Conservation (phyloP, 2,329 filamentous ascomycete genomes). For the Raffaelea ambrosiae region DNA sequence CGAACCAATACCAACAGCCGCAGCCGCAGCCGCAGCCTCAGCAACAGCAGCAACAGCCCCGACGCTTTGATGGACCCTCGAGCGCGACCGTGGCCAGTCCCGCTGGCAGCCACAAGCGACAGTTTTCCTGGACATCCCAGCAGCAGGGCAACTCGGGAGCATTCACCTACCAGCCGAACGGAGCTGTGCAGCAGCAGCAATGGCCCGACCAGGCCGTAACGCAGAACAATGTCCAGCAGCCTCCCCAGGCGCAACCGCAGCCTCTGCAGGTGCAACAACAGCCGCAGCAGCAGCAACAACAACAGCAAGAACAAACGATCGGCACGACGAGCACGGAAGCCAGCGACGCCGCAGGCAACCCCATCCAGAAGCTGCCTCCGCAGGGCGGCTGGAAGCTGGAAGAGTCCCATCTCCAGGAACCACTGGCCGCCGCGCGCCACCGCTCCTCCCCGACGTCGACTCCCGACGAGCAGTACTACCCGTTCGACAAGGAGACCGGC, state of each 20-base stretch:
- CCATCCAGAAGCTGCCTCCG: constrained; percentile 31
- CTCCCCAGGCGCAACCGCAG: constrained; percentile 3
- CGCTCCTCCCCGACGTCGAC: constrained; percentile 22
- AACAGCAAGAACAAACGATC: background rate
- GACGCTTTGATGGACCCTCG: too few relatives aligned
- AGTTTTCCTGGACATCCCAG: too few relatives aligned
- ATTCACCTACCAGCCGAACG: too few relatives aligned
- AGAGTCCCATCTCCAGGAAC: constrained; percentile 45
- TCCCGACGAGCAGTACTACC: constrained; percentile 20
- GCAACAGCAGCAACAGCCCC: background rate
- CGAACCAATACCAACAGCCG: constrained; percentile 1
- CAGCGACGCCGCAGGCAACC: constrained; percentile 17
- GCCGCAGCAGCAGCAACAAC: constrained; percentile 1
- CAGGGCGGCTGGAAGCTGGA: constrained; percentile 45
- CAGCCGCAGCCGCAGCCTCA: constrained; percentile 5
- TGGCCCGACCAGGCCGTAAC: background rate
- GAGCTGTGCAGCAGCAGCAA: background rate
- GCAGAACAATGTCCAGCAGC: background rate
- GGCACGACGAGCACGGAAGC: too few relatives aligned
- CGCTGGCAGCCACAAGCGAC: too few relatives aligned
- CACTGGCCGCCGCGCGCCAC: constrained; percentile 29
- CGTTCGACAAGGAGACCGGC: constrained; percentile 45
- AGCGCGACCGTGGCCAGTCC: too few relatives aligned
- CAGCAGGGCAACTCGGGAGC: too few relatives aligned
- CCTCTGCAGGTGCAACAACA: constrained; percentile 6